Base-by-base conservation (phyloP, 164 flowering plant genomes). In the Dillenia suffruticosa region DNA sequence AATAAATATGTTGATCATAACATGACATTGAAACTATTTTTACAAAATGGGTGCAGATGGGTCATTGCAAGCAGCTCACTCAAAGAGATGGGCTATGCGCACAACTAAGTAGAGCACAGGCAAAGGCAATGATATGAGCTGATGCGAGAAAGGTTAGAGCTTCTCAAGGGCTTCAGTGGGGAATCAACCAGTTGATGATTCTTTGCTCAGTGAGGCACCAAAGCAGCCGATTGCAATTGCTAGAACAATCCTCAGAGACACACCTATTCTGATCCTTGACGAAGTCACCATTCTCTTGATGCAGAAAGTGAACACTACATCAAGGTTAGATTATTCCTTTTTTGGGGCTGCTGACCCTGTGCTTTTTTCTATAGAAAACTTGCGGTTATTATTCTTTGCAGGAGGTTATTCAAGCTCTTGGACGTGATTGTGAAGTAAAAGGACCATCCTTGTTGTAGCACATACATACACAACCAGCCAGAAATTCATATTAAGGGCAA, bases 141-240 rank as follows among this genome's bases (percentile, higher is more conserved):
- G 3, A 26, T 3, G 40, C 5, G 40, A 26, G 40, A 26, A 5
- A 26, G 40, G 40, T 5, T 5, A 64, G 55, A 65, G 62, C 24
- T 58, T 22, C 61, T 65, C 68, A 53, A 65, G 63, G 44, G 56
- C 57, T 19, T 58, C 24, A 51, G 68, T 40, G 62, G 46, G 40
- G 62, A 49, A 11, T 65, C 68, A 44, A 26, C 16, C 22, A 63
- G 68, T 46, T 65, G 69, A 9, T 63, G 69, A 1, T 10, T 51
- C 84, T 77, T 79, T 93, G 71, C 93, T 90, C 32, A 93, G 98
- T 72, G 98, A 97, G 51, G 98, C 97, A 17, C 98, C 90, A 73
- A 90, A 88, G 74, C 97, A 88, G 78, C 76, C 96, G 44, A 93
- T 93, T 61, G 96, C 97, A 55, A 93, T 93, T 75, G 96, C 98